phyloP scores from a whole-genome alignment of 2,329 filamentous ascomycete species.

The Akanthomyces dipterigenus region DNA sequence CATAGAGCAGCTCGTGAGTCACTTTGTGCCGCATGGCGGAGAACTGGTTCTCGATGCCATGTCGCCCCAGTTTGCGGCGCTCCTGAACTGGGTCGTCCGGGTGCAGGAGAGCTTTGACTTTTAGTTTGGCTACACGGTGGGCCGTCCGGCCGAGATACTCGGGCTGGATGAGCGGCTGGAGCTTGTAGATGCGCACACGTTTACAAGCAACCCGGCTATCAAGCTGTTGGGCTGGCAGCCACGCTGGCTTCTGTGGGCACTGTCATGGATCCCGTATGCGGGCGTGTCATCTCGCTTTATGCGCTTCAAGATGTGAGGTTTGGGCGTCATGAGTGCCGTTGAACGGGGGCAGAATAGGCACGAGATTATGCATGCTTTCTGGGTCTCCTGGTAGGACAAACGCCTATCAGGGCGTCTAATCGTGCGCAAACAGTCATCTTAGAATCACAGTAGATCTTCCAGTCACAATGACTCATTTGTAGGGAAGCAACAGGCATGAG shows the following conservation, averaged over 20 bases:
- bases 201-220: not conserved
- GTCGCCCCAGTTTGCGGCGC: not conserved
- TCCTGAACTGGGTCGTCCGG: not conserved
- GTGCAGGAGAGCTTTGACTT: not conserved
- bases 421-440: not conserved
- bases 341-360: too few species aligned
- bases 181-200: not conserved
- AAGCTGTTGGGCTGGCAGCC: not conserved
- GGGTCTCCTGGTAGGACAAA: too few species aligned
- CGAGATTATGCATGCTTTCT: too few species aligned
- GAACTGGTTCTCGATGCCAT: constrained; percentile 22
- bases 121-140: not conserved
- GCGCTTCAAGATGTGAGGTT: not conserved
- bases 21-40: constrained; percentile 18
- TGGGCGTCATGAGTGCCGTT: too few species aligned
- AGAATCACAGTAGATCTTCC: not conserved
- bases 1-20: constrained; percentile 18
- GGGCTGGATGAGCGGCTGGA: not conserved
- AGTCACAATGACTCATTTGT: not conserved
- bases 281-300: not conserved
- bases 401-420: too few species aligned
- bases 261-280: constrained; percentile 3
- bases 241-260: not conserved
- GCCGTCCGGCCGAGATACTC: not conserved
- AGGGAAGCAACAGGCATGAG: not conserved